These are phyloP conservation scores for Pseudogymnoascus destructans DNA, from an alignment of 2,329 filamentous ascomycete genomes.

Conservation along the genomic window DNA sequence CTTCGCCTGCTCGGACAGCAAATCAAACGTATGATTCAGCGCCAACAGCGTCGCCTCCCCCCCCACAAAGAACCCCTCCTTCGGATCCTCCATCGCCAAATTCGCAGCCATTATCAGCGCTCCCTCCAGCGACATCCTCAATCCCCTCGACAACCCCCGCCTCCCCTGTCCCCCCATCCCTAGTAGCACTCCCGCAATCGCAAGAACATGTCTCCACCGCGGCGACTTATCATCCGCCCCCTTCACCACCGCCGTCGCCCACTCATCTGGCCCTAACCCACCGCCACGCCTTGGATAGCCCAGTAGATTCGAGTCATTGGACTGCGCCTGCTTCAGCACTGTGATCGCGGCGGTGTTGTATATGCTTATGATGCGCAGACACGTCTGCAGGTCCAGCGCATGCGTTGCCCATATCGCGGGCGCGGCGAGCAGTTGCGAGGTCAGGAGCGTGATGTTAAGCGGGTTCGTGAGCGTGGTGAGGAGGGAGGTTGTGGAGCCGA, in stretches of 20 bases:
- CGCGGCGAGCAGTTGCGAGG: conserved; percentile 43
- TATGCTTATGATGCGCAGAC: conserved; percentile 39
- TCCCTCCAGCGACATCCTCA: conserved; percentile 43
- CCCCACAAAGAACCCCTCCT: conserved; percentile 36
- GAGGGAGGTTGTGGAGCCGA: conserved; percentile 41
- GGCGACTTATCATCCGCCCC: conserved; percentile 40
- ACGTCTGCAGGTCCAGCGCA: conserved; percentile 37
- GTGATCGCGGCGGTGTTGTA: conserved; percentile 39
- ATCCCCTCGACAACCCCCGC: conserved; percentile 38
- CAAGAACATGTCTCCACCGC: conserved; percentile 55
- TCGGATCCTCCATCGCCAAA: conserved; percentile 41
- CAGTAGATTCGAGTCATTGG: conserved; percentile 35
- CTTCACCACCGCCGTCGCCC: conserved; percentile 29
- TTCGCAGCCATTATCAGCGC: conserved; percentile 50
- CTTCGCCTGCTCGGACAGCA: conserved; percentile 40
- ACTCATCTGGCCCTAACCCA: conserved; percentile 38
- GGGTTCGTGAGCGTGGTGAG: conserved; percentile 45
- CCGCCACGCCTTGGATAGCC: conserved; percentile 33
- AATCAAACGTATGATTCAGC: conserved; percentile 50
- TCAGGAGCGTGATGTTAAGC: conserved; percentile 44
- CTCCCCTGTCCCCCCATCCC: conserved; percentile 46
- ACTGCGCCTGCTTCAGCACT: conserved; percentile 32
- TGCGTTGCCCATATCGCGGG: conserved; percentile 42
- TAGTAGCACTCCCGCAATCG: conserved; percentile 47
- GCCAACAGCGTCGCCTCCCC: conserved; percentile 42